Conservation (phyloP, 331 rosid species). For the Stylosanthes scabra region DNA sequence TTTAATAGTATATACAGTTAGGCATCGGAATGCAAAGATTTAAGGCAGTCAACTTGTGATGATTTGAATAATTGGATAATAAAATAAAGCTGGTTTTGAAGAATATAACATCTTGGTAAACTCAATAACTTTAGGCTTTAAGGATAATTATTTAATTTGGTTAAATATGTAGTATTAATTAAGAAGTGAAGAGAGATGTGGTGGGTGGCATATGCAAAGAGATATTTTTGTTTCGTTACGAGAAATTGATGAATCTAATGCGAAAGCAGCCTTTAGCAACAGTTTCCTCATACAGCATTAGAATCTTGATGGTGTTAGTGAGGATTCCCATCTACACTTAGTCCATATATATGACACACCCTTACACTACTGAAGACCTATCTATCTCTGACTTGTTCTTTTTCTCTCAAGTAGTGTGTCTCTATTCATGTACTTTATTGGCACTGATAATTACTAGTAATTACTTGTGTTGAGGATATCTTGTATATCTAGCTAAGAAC, state of each 20-base stretch:
- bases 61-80: background rate
- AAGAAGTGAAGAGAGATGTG: constrained; percentile 24
- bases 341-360: constrained; percentile 12
- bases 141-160: constrained; percentile 24
- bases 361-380: constrained; percentile 29
- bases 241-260: constrained; percentile 55
- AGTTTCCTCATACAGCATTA: constrained; percentile 53
- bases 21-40: constrained; percentile 9
- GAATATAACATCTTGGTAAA: constrained; percentile 36
- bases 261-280: constrained; percentile 53
- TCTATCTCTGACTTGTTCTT: constrained; percentile 13
- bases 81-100: constrained; percentile 19
- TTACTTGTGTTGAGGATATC: no score
- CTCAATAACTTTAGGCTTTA: constrained; percentile 44
- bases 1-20: background rate
- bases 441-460: no score
- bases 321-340: constrained; percentile 49
- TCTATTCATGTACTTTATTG: no score
- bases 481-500: no score
- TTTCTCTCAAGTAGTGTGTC: background rate
- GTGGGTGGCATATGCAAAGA: constrained; percentile 53
- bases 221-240: constrained; percentile 48
- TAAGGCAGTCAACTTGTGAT: background rate
- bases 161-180: background rate
- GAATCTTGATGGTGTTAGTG: constrained; percentile 53